A percentile compares a stretch with the other conserved stretches of the same genome.
Conservation (phyloP, 306 rosid genomes). For the Prunus salicina region DNA sequence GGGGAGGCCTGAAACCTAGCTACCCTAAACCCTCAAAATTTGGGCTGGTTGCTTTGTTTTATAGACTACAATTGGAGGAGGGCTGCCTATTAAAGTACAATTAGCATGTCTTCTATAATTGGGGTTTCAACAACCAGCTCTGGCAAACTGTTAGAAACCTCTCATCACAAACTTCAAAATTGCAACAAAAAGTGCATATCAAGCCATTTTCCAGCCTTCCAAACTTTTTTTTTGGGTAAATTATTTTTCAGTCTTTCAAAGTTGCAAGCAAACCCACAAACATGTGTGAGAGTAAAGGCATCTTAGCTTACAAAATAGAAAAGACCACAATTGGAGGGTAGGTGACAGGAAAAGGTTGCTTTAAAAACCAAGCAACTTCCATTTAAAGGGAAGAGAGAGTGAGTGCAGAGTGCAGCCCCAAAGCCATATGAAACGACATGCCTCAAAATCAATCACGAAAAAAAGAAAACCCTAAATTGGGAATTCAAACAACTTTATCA, state of each 20-base stretch:
- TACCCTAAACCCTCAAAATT: too few species aligned
- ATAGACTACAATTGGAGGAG: too few species aligned
- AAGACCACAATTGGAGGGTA: constrained; percentile 29
- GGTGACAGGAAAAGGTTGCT: constrained; percentile 17
- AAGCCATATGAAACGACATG: constrained; percentile 8
- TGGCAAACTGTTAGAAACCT: background rate
- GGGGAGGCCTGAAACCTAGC: too few species aligned
- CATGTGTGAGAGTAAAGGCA: background rate
- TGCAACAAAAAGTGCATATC: constrained; percentile 16
- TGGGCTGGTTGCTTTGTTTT: too few species aligned
- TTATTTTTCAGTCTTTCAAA: constrained; percentile 13
- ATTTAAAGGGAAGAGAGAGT: constrained; percentile 4
- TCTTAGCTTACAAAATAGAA: constrained; percentile 26
- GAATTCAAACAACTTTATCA: constrained; percentile 15
- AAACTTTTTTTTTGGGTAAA: background rate
- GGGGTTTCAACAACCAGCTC: background rate
- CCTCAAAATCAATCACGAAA: constrained; percentile 21
- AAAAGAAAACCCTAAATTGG: constrained; percentile 24
- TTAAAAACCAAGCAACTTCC: constrained; percentile 19
- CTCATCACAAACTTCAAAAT: constrained; percentile 14
- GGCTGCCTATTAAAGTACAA: too few species aligned
- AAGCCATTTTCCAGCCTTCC: background rate
- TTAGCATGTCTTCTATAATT: too few species aligned
- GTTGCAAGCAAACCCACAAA: constrained; percentile 21
- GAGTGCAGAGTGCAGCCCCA: constrained; percentile 28